Evolutionary conservation across 2,329 filamentous ascomycete species (phyloP), one percentile per base, ranked within the genome.

Genomic region (Sporothrix brunneoviolacea): DNA sequence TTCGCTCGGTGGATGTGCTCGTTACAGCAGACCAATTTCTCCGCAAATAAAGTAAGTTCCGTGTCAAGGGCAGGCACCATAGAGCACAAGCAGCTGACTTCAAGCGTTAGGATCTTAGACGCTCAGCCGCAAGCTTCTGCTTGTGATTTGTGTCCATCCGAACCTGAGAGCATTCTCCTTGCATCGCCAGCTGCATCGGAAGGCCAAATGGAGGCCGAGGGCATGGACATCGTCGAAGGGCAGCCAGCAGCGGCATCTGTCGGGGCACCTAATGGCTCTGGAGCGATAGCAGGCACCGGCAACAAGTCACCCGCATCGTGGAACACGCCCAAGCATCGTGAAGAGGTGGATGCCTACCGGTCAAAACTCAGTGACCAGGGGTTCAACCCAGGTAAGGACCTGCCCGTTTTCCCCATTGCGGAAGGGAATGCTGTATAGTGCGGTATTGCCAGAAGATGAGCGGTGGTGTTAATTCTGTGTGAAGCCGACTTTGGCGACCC

Each of bases 401-500:
- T 27, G 18, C 10, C 10, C n/a, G 3, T 1, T 7, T 22, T 12
- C 16, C 12, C 21, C n/a, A 8, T 6, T 16, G 3, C 21, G n/a
- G n/a, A n/a, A n/a, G n/a, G n/a, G n/a, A n/a, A n/a, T n/a, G n/a
- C n/a, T n/a, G n/a, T n/a, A n/a, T n/a, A n/a, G n/a, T n/a, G n/a
- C n/a, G n/a, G n/a, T n/a, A n/a, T n/a, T n/a, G n/a, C n/a, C n/a
- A n/a, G n/a, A n/a, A n/a, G n/a, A n/a, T n/a, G 32, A 35, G 15
- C 10, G 32, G 27, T 53, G 52, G 48, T 59, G 46, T 36, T 12
- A 9, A 13, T 4, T 27, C 7, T 45, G n/a, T n/a, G 48, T 21
- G 8, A 19, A 65, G 65, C 61, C 48, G 66, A 71, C 33, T 75
- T 72, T 46, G 67, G 68, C 8, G 74, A 79, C 52, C 75, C 76